Evolutionary conservation across 192 early-diverging fungal genomes (phyloP), one percentile per base, ranked within the genome.

Genomic region (Entomortierella lignicola): DNA sequence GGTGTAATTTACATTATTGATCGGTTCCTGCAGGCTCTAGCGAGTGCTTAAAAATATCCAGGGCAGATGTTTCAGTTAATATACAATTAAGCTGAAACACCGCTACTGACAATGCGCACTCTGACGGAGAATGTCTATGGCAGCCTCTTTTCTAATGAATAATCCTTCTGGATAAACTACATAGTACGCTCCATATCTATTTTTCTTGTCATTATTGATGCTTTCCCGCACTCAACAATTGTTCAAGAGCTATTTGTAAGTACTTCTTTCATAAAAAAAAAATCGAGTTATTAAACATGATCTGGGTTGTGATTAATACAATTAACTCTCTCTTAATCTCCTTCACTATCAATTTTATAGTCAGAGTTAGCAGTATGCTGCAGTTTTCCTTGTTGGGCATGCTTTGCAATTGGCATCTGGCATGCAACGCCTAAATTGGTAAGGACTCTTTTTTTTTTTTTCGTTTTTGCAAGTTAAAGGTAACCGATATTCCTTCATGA

Each of bases 311-410:
- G 34, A 37, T 37, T 37, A 37, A 37, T 37, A 37, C 10, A 10
- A 4, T 37, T 7, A 7, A 37, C 34, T 54, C n/a, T 7, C 11
- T 1, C 4, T 39, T 20, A n/a, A 20, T 41, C 17, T 41, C n/a
- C n/a, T 10, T 54, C n/a, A 27, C 11, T 1, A 4, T 39, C 34
- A n/a, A 20, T 41, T 27, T 41, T n/a, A 13, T 52, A 79, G 75
- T 79, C 75, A 27, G 75, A 79, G 52, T 64, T 79, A 6, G 75
- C 75, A 2, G 75, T 79, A 1, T 79, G 75, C 34, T 79, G 75
- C 42, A 79, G 75, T 52, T 79, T 79, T n/a, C 75, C 75, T 11
- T 70, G 75, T 56, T 79, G 75, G 75, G 75, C 75, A 26, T 79
- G 75, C 58, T 79, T 79, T 41, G 75, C 70, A 4, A 79, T 79